Conservation (phyloP, 2,329 filamentous ascomycete genomes). For the Zalaria obscura region DNA sequence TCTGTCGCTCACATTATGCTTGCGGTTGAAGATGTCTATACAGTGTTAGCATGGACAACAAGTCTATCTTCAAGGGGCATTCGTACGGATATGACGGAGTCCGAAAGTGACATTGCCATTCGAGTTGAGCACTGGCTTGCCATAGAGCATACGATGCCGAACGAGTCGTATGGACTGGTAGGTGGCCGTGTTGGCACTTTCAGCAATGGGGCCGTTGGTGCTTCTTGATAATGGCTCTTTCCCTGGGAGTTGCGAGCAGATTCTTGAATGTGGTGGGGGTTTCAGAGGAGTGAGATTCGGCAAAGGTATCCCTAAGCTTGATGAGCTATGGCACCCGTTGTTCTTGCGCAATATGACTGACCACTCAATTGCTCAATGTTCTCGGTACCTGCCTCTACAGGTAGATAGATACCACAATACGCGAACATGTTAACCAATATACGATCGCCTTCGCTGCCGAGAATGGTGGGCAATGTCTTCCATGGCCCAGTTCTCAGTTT, state of each 20-base stretch:
- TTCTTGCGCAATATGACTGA: constrained; percentile 18
- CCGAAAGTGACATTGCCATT: constrained; percentile 58
- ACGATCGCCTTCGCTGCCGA: constrained; percentile 61
- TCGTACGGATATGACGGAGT: constrained; percentile 66
- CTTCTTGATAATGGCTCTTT: too few species aligned
- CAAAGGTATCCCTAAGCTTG: too few species aligned
- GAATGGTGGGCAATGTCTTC: constrained; percentile 57
- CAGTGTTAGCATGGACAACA: constrained; percentile 1
- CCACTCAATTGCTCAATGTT: constrained; percentile 74
- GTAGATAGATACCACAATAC: constrained; percentile 61
- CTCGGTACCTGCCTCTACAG: constrained; percentile 42
- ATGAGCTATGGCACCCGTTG: too few species aligned
- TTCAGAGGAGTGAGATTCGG: too few species aligned
- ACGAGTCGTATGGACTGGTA: constrained; percentile 55
- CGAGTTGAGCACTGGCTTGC: constrained; percentile 55
- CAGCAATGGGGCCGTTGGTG: not conserved
- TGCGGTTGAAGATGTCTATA: constrained; percentile 69
- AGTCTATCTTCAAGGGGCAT: not conserved
- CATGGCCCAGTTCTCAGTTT: constrained; percentile 57
- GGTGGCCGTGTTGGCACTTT: constrained; percentile 4
- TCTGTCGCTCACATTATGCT: constrained; percentile 31
- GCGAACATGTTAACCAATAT: constrained; percentile 67
- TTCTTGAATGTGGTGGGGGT: too few species aligned
- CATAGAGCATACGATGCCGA: constrained; percentile 76
- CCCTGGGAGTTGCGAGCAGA: too few species aligned